Percentiles rank a stretch among this genome's conserved stretches.
Conservation (phyloP, 2,329 filamentous ascomycete genomes). For the Ophiocordyceps unilateralis region DNA sequence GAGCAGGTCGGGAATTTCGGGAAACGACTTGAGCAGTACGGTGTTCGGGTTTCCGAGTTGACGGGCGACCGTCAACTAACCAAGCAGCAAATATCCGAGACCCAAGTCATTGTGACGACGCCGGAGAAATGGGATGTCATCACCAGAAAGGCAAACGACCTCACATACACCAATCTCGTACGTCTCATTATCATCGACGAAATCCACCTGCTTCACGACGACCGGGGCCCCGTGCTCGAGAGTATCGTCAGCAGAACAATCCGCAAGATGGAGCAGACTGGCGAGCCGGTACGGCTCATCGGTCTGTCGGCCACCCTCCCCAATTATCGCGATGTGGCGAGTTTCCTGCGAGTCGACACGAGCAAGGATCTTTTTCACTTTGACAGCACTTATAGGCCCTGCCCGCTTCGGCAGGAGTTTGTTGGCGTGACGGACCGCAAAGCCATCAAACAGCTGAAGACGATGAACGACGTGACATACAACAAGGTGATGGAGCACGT, state of each 20-base stretch:
- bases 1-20: constrained; percentile 98
- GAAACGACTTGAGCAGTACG: constrained; percentile 74
- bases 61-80: constrained; percentile 96
- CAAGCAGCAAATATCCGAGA: constrained; percentile 95
- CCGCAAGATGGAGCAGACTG: constrained; percentile 81
- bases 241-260: constrained; percentile 94
- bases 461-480: constrained; percentile 98
- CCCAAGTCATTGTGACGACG: constrained; percentile 94
- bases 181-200: constrained; percentile 93
- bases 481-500: constrained; percentile 95
- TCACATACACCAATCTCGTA: constrained; percentile 95
- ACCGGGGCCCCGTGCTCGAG: constrained; percentile 89
- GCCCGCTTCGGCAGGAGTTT: constrained; percentile 89
- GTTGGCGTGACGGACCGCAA: constrained; percentile 96
- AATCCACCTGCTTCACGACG: constrained; percentile 93
- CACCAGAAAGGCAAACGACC: constrained; percentile 89
- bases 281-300: constrained; percentile 78
- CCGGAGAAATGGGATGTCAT: constrained; percentile 99
- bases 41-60: constrained; percentile 84
- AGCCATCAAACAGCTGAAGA: constrained; percentile 95
- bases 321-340: constrained; percentile 92
- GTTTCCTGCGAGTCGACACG: constrained; percentile 79
- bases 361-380: constrained; percentile 88
- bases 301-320: constrained; percentile 90
- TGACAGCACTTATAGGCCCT: constrained; percentile 83